Percentiles rank a stretch among this genome's conserved stretches.
These are phyloP conservation scores for Stagonosporopsis vannaccii DNA, from an alignment of 2,329 filamentous ascomycete species.

Conservation along the genomic window DNA sequence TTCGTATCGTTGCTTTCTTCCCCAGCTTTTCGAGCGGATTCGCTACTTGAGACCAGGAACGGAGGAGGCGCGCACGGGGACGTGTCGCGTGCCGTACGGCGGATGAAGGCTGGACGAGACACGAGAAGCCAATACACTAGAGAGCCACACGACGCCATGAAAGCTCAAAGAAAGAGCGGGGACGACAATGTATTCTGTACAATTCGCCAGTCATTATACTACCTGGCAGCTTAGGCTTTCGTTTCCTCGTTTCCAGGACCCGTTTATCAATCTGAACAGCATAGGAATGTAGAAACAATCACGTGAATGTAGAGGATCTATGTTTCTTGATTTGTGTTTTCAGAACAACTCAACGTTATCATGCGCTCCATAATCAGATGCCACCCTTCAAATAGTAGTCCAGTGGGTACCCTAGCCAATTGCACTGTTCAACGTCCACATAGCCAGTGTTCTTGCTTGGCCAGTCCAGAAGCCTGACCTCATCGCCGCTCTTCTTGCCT, in stretches of 20 bases:
- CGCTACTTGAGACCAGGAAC: slow-evolving; percentile 6
- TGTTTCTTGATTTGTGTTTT: neutral
- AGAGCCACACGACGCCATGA: neutral
- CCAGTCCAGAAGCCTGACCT: slow-evolving; percentile 56
- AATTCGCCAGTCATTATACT: neutral
- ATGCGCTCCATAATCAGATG: neutral
- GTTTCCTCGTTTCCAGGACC: too few relatives aligned
- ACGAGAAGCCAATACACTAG: neutral
- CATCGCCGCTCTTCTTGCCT: slow-evolving; percentile 39
- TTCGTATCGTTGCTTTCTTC: slow-evolving; percentile 7
- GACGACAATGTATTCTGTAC: neutral
- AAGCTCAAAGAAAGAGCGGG: neutral
- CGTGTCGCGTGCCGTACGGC: slow-evolving; percentile 5
- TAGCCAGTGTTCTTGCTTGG: slow-evolving; percentile 55
- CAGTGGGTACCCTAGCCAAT: slow-evolving; percentile 42
- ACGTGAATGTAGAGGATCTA: neutral
- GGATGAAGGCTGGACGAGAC: neutral
- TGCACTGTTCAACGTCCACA: slow-evolving; percentile 61
- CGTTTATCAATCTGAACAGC: neutral
- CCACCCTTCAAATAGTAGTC: slow-evolving; percentile 46
- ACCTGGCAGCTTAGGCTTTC: neutral
- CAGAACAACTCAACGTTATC: neutral
- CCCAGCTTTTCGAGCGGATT: slow-evolving; percentile 12
- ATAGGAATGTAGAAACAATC: neutral
- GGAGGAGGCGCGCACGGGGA: neutral